These are phyloP conservation scores for Nowakowskiella sp. DNA, from an alignment of 192 early-diverging fungal genomes.

Conservation along the genomic window DNA sequence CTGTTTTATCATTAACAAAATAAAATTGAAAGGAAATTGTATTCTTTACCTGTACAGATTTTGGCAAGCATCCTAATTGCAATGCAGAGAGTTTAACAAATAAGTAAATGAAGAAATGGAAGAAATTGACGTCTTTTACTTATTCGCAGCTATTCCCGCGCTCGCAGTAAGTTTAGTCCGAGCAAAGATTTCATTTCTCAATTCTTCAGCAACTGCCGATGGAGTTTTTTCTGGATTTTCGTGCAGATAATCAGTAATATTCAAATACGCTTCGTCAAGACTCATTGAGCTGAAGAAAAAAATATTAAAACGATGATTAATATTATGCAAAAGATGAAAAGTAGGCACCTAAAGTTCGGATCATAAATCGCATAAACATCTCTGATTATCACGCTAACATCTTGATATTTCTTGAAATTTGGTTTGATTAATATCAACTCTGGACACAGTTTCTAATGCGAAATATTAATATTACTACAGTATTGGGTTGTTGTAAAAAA, in stretches of 20 bases:
- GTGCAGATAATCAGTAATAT: constrained; percentile 40
- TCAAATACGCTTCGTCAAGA: constrained; percentile 46
- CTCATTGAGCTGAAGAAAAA: constrained; percentile 22
- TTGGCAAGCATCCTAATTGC: constrained; percentile 8
- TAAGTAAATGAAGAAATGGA: constrained; percentile 2
- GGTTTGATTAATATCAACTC: constrained; percentile 41
- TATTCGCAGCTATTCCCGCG: constrained; percentile 46
- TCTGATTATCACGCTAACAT: constrained; percentile 33
- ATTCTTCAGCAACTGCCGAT: constrained; percentile 35
- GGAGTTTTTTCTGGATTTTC: constrained; percentile 24
- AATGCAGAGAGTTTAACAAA: not conserved
- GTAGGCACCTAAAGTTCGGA: constrained; percentile 35
- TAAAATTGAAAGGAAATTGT: not conserved
- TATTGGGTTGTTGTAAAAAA: too few relatives aligned
- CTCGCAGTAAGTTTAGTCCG: constrained; percentile 35
- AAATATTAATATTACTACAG: not conserved
- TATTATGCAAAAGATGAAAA: constrained; percentile 5
- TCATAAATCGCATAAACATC: constrained; percentile 53
- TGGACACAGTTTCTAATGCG: constrained; percentile 51
- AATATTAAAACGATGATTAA: constrained; percentile 10
- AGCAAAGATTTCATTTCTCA: constrained; percentile 43
- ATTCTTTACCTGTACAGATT: not conserved
- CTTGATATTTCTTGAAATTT: constrained; percentile 45
- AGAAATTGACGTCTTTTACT: too few relatives aligned
- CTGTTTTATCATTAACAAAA: constrained; percentile 15